Percentiles rank a stretch among this genome's conserved stretches.
These are phyloP conservation scores for Fusarium albosuccineum DNA, from an alignment of 2,329 filamentous ascomycete genomes.

Conservation along the genomic window DNA sequence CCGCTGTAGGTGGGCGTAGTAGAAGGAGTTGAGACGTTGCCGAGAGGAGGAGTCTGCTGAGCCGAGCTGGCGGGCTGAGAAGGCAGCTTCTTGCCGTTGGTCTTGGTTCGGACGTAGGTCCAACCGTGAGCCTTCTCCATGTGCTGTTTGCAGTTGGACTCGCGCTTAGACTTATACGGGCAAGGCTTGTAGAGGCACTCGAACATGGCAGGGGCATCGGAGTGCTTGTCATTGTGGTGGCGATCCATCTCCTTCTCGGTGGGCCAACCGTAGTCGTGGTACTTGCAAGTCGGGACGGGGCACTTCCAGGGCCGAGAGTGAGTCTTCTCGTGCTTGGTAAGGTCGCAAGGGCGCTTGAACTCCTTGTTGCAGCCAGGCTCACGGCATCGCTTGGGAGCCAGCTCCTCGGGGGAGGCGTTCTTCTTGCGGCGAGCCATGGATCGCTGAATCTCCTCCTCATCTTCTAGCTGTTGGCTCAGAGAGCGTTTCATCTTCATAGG, in stretches of 20 bases:
- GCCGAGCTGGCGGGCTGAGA: conserved; percentile 61
- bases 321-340: conserved; percentile 98
- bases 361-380: conserved; percentile 85
- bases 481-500: conserved; percentile 73
- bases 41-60: conserved; percentile 70
- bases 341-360: conserved; percentile 96
- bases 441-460: conserved; percentile 85
- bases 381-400: conserved; percentile 82
- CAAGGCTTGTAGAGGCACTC: conserved; percentile 87
- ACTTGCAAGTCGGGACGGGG: conserved; percentile 84
- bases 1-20: conserved; percentile 63
- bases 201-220: conserved; percentile 80
- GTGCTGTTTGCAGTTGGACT: conserved; percentile 98
- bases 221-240: conserved; percentile 97
- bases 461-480: conserved; percentile 76
- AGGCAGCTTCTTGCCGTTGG: conserved; percentile 77
- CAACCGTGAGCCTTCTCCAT: conserved; percentile 98
- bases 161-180: conserved; percentile 93
- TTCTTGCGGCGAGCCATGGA: conserved; percentile 98
- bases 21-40: conserved; percentile 73
- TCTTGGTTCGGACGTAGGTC: conserved; percentile 93
- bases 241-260: conserved; percentile 98
- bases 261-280: conserved; percentile 90
- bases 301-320: conserved; percentile 98
- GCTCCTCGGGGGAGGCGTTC: conserved; percentile 87